A percentile compares a stretch with the other conserved stretches of the same genome.
Evolutionary conservation across 371 early-diverging fungal species (phyloP).

Genomic region (Coemansia sp.): DNA sequence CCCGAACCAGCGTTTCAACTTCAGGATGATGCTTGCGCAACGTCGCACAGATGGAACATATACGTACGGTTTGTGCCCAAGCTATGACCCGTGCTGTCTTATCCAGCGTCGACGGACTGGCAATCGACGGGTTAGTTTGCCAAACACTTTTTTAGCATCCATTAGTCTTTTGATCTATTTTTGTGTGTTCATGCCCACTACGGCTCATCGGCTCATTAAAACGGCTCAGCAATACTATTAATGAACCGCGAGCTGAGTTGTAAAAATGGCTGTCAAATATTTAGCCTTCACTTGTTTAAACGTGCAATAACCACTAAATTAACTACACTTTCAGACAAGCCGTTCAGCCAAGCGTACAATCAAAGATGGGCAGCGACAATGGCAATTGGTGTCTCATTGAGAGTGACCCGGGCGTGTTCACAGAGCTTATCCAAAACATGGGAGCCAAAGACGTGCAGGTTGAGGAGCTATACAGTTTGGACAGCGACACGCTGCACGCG

Average conservation of each 20-base stretch:
- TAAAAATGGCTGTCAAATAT: too few relatives aligned
- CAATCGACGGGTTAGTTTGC: slow-evolving; percentile 76
- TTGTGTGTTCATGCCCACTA: too few relatives aligned
- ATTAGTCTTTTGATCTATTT: slow-evolving; percentile 33
- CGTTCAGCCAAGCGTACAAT: not conserved
- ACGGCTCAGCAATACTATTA: too few relatives aligned
- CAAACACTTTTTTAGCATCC: slow-evolving; percentile 58
- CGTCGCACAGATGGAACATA: slow-evolving; percentile 67
- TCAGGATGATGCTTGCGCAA: slow-evolving; percentile 63
- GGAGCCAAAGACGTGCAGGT: slow-evolving; percentile 82
- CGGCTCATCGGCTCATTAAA: too few relatives aligned
- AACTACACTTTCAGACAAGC: too few relatives aligned
- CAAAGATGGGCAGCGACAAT: slow-evolving; percentile 55
- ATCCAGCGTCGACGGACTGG: slow-evolving; percentile 70
- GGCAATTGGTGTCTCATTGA: slow-evolving; percentile 88
- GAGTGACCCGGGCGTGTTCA: slow-evolving; percentile 89
- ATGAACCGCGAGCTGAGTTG: too few relatives aligned
- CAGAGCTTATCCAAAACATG: slow-evolving; percentile 81
- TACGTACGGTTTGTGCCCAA: slow-evolving; percentile 81
- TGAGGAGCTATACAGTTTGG: slow-evolving; percentile 80
- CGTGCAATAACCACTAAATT: too few relatives aligned
- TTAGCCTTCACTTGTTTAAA: too few relatives aligned
- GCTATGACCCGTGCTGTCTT: slow-evolving; percentile 73
- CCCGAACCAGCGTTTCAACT: slow-evolving; percentile 60
- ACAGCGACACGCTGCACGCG: slow-evolving; percentile 59